Base-by-base conservation (phyloP, 305 asterid species). In the Fraxinus baroniana region DNA sequence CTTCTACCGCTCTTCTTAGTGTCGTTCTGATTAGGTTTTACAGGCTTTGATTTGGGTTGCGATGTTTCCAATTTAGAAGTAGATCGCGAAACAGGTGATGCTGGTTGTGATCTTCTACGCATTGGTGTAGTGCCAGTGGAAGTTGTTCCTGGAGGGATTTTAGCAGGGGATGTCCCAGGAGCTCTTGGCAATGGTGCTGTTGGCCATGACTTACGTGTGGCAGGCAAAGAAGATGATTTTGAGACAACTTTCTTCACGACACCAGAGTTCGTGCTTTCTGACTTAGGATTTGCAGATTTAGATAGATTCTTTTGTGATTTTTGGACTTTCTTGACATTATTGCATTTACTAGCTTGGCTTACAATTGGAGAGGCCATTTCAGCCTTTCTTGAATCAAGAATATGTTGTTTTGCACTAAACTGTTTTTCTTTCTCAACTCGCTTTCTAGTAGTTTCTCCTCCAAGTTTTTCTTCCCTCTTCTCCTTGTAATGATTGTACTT, bases 151-250 rank as follows among this genome's bases (percentile, higher is more conserved):
- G 83, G 73, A 73, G 95, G 91, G 66, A 93, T 85, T 85, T 86
- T 89, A 80, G 93, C 91, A 75, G 94, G 90, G 72, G 95, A 89
- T 81, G 86, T 83, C 80, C 93, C 93, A 64, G 89, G 78, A 73
- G 89, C 90, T 80, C 92, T 92, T 4, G 93, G 85, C 39, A 95
- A 90, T 13, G 98, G 93, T 80, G 88, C 76, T 72, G 98, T 89
- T 24, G 97, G 93, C 97, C 94, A 95, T 17, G 98, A 95, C 82
- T 95, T 93, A 68, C 97, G 94, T 8, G 88, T 88, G 33, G 91
- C 89, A n/a, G 99, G 97, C 85, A 94, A 79, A 75, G 95, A 84
- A 30, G 93, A 83, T 37, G 92, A 80, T 87, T 85, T 93, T 6
- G 91, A 75, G 52, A 94, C 80, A 76, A 83, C 85, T 87, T 92